These are phyloP conservation scores for Fusarium equiseti DNA, from an alignment of 2,329 filamentous ascomycete genomes.

Conservation along the genomic window DNA sequence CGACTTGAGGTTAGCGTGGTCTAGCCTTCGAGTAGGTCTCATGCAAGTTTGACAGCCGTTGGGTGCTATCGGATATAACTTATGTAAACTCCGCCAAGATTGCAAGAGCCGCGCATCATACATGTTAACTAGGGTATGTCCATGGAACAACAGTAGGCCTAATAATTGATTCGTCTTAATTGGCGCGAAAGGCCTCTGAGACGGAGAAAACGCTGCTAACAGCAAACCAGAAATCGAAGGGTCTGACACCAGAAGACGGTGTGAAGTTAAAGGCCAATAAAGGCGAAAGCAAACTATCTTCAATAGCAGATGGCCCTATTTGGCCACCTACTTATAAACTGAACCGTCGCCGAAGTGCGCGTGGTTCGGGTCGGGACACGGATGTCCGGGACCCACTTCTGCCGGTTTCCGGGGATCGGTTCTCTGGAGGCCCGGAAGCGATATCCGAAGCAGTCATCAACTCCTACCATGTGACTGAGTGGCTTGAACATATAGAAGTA, in stretches of 20 bases:
- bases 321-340: rapidly evolving
- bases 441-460: neutral
- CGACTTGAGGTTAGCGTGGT: conserved; percentile 1
- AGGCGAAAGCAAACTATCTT: rapidly evolving
- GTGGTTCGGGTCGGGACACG: no score
- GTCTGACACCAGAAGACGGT: neutral
- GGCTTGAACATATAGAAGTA: neutral
- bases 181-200: neutral
- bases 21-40: no score
- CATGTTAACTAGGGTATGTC: no score
- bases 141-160: rapidly evolving
- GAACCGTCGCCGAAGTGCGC: no score
- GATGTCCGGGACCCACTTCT: neutral
- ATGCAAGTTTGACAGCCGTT: neutral
- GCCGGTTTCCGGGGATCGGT: neutral
- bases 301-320: rapidly evolving
- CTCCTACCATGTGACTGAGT: neutral
- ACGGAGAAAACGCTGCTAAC: neutral
- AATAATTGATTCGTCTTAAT: neutral
- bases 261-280: rapidly evolving
- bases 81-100: conserved; percentile 9
- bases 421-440: neutral
- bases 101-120: neutral
- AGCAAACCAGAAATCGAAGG: neutral
- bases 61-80: conserved; percentile 12